Percentiles rank a stretch among this genome's conserved stretches.
Conservation (phyloP, 345 rosid genomes). For the Salix udensis region DNA sequence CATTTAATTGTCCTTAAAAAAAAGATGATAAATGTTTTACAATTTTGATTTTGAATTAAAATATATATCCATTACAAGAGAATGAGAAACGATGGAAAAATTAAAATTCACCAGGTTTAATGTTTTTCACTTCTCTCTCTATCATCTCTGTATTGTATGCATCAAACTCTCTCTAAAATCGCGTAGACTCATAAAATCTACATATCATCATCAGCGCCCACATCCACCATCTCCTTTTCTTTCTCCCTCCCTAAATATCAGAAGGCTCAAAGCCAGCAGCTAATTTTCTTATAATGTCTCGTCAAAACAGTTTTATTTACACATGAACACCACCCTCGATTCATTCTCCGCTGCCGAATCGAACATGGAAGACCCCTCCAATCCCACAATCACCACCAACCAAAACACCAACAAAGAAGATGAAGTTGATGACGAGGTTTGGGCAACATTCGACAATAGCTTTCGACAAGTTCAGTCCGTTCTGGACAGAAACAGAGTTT, state of each 20-base stretch:
- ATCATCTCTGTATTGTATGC: no score
- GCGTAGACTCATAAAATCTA: background rate
- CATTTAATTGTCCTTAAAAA: no score
- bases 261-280: no score
- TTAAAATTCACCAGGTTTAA: no score
- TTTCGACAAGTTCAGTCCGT: constrained; percentile 72
- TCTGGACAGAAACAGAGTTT: constrained; percentile 67
- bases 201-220: no score
- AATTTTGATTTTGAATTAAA: no score
- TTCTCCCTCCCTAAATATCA: no score
- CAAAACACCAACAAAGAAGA: constrained; percentile 21
- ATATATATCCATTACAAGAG: no score
- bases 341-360: constrained; percentile 17
- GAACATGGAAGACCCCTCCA: constrained; percentile 26
- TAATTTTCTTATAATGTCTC: background rate
- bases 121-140: no score
- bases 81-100: no score
- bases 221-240: no score
- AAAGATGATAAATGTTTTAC: no score
- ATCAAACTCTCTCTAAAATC: background rate
- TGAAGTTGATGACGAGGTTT: constrained; percentile 53
- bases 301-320: background rate
- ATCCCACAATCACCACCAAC: constrained; percentile 23
- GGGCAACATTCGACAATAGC: constrained; percentile 48
- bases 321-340: constrained; percentile 6